phyloP scores from a whole-genome alignment of 2,329 filamentous ascomycete genomes.

The Trematosphaeria pertusa region DNA sequence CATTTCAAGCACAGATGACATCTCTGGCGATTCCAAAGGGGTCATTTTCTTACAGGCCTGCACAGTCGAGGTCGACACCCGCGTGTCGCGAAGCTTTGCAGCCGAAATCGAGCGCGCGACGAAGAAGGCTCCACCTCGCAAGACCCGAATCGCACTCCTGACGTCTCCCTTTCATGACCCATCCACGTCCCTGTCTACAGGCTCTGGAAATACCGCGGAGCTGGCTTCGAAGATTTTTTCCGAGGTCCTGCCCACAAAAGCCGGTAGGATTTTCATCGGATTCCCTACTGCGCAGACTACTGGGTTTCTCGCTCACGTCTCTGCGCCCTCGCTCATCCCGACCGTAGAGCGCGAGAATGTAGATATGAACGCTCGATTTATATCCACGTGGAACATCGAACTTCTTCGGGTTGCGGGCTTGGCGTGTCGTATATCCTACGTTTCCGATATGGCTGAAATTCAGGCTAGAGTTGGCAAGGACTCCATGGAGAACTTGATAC shows the following conservation, averaged over 20 bases:
- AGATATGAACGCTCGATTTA: conserved; percentile 93
- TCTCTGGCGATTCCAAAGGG: conserved; percentile 73
- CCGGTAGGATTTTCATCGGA: conserved; percentile 93
- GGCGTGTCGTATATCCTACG: conserved; percentile 85
- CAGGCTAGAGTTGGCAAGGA: conserved; percentile 65
- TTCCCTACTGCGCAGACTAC: conserved; percentile 98
- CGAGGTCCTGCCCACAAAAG: conserved; percentile 86
- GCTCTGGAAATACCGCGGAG: conserved; percentile 57
- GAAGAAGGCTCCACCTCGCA: conserved; percentile 93
- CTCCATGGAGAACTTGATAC: conserved; percentile 69
- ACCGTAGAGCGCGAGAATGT: conserved; percentile 97
- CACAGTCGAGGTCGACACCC: conserved; percentile 81
- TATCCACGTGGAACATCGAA: conserved; percentile 94
- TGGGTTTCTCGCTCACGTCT: conserved; percentile 90
- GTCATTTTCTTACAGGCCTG: conserved; percentile 90
- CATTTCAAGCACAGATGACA: conserved; percentile 62
- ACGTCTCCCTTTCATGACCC: conserved; percentile 90
- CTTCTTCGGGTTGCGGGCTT: conserved; percentile 91
- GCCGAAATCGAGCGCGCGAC: conserved; percentile 92
- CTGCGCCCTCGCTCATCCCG: conserved; percentile 93
- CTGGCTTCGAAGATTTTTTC: conserved; percentile 81
- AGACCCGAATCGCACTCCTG: conserved; percentile 83
- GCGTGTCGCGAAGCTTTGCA: conserved; percentile 74
- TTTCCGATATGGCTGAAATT: conserved; percentile 74
- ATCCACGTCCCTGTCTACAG: conserved; percentile 65